Evolutionary conservation across 2,329 filamentous ascomycete genomes (phyloP).

Genomic region (Hirsutella minnesotensis): DNA sequence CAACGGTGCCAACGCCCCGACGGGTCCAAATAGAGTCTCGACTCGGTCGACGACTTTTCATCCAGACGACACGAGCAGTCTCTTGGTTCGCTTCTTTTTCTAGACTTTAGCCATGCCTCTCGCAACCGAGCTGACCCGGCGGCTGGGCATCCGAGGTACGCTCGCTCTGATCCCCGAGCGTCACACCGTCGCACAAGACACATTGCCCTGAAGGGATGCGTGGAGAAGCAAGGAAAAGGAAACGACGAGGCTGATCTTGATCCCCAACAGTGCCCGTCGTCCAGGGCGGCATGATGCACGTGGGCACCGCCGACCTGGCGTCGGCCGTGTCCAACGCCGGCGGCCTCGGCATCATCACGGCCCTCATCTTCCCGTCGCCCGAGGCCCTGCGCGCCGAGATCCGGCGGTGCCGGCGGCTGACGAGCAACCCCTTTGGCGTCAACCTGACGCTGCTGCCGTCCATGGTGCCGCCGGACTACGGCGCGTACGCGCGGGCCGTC

Average conservation of each 20-base stretch:
- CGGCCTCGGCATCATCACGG: conserved; percentile 71
- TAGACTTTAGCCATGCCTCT: conserved; percentile 33
- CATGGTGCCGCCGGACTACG: conserved; percentile 83
- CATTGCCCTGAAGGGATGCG: not conserved
- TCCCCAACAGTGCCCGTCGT: conserved; percentile 55
- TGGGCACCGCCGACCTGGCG: conserved; percentile 70
- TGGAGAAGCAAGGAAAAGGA: too few relatives aligned
- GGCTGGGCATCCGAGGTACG: conserved; percentile 41
- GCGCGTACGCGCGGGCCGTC: conserved; percentile 79
- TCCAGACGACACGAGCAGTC: not conserved
- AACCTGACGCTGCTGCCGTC: conserved; percentile 91
- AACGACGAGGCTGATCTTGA: too few relatives aligned
- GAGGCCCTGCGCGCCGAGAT: conserved; percentile 92
- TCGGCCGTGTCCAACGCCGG: conserved; percentile 72
- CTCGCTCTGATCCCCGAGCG: not conserved
- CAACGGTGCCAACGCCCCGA: too few relatives aligned
- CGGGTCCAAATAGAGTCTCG: too few relatives aligned
- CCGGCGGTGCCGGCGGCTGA: conserved; percentile 70
- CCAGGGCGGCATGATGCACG: conserved; percentile 81
- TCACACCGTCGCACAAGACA: too few relatives aligned
- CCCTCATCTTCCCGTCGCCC: conserved; percentile 84
- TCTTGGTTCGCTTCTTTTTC: too few relatives aligned
- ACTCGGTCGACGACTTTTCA: too few relatives aligned
- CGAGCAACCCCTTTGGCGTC: conserved; percentile 72
- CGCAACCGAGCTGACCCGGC: conserved; percentile 44